Evolutionary conservation across 257 asterid species (phyloP), one percentile per base, ranked within the genome.

Genomic region (Nyctanthes arbortristis): DNA sequence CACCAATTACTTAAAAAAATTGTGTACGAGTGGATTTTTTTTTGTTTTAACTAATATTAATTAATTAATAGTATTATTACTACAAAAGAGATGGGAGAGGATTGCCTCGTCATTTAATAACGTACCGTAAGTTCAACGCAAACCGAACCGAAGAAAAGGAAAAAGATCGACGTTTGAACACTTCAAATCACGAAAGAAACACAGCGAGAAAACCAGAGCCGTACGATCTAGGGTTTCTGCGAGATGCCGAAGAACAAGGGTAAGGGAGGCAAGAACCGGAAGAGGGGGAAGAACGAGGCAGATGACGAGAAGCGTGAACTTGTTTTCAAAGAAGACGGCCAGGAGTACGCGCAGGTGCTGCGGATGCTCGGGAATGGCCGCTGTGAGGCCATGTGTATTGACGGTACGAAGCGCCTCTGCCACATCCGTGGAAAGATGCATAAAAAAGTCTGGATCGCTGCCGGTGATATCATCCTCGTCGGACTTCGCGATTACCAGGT

Each of bases 371-470:
- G 97, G 0, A 93, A 93, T 61, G 98, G 98, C 59, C 83, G 98
- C 6, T 93, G 97, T 67, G 98, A 93, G 55, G 95, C 96, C 66
- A 82, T 62, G 71, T 93, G 98, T 69, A 87, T 88, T 61, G 98
- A 93, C 61, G 93, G 96, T 20, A 84, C 82, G 4, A 93, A 93
- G 77, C 91, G 98, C 5, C 83, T 93, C 43, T 93, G 93, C 79
- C 98, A 93, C 66, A 90, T 93, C 66, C 88, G 98, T 11, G 98
- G 98, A 7, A 93, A 90, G 89, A 87, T 93, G 98, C 98, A 93
- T 69, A 93, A 93, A 78, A 93, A 93, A 69, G 97, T 93, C 43
- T 93, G 97, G 97, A 93, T 93, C 67, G 96, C 96, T 47, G 95
- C 96, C 73, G 98, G 97, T 7, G 98, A 93, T 61, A 93, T 93